Base-by-base conservation (phyloP, 495 filamentous ascomycete genomes). In the Diplogelasinospora grovesii region DNA sequence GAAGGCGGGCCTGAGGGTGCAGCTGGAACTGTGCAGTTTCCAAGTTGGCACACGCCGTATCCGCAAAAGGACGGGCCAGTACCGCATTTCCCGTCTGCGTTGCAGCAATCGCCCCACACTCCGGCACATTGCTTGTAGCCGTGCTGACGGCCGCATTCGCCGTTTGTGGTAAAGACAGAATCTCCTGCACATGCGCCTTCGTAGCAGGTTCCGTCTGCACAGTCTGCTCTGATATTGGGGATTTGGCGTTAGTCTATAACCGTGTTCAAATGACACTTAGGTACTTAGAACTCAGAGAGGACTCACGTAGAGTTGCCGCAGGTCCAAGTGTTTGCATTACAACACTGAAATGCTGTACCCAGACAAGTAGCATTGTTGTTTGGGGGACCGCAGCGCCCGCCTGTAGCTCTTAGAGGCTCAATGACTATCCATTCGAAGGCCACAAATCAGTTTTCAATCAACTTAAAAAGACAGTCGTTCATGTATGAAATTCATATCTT, bases 311-410 rank as follows among this genome's bases (percentile, higher is more conserved):
- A 45, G 23, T 47, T 34, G 22, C 59, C 56, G 39, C 59, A 62
- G 7, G 11, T 52, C 32, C 38, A 59, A n/a, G 49, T 62, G 28
- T 52, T 22, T 18, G 51, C 24, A 21, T 59, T 57, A 36, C 54
- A 57, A 24, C 53, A 59, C 38, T 49, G 47, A n/a, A 35, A 11
- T 2, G 22, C 22, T 7, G 26, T 55, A 23, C 59, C 59, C 9
- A 51, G 7, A 29, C 56, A 62, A 15, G 56, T 57, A 10, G 56
- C 59, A 39, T 57, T 53, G n/a, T 59, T 55, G 48, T 62, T 35
- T 7, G 16, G 36, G 5, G 50, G 56, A 22, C 56, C 58, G 39
- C 50, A 61, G 14, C 39, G 41, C 2, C 56, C 56, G 40, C 54
- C 50, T 5, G 11, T 36, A 25, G 53, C 48, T 33, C 43, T 38